These are phyloP conservation scores for Peronospora tabacina DNA, from an alignment of 352 stramenopile genomes.

Conservation along the genomic window DNA sequence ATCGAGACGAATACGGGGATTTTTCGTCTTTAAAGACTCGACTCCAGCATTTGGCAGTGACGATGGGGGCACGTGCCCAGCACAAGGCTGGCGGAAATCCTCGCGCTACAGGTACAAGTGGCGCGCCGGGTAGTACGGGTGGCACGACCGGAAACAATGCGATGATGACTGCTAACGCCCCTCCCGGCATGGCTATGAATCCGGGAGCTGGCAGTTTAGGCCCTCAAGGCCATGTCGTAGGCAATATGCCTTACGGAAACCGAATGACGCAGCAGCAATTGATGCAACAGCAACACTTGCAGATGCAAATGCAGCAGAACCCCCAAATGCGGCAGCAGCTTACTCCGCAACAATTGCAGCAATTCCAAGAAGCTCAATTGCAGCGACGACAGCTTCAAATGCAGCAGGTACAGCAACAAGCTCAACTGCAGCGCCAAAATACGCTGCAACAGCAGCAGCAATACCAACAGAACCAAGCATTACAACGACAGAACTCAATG, in stretches of 20 bases:
- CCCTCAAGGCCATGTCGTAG: conserved; percentile 50
- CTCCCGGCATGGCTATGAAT: conserved; percentile 47
- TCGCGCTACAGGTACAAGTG: conserved; percentile 30
- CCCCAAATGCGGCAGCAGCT: conserved; percentile 75
- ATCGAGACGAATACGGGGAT: conserved; percentile 94
- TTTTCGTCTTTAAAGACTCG: conserved; percentile 93
- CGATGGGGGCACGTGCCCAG: conserved; percentile 75
- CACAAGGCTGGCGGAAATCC: conserved; percentile 61
- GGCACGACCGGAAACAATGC: conserved; percentile 24
- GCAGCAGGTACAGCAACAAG: conserved; percentile 48
- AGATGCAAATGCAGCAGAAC: conserved; percentile 80
- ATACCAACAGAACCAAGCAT: conserved; percentile 41
- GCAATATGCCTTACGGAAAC: conserved; percentile 63
- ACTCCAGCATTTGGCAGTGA: conserved; percentile 93
- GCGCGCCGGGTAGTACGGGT: conserved; percentile 23
- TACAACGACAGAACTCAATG: conserved; percentile 51
- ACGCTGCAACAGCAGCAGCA: conserved; percentile 51
- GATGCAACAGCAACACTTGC: conserved; percentile 64
- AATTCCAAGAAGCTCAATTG: conserved; percentile 64
- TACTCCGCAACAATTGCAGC: conserved; percentile 72
- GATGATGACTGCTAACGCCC: conserved; percentile 42
- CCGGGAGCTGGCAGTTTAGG: conserved; percentile 44
- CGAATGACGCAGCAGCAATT: conserved; percentile 80
- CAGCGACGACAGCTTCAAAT: conserved; percentile 68
- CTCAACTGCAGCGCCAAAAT: conserved; percentile 55